Percentiles rank a stretch among this genome's conserved stretches.
Evolutionary conservation across 176 grass and related monocot species (phyloP).

Genomic region (Musa troglodytarum): DNA sequence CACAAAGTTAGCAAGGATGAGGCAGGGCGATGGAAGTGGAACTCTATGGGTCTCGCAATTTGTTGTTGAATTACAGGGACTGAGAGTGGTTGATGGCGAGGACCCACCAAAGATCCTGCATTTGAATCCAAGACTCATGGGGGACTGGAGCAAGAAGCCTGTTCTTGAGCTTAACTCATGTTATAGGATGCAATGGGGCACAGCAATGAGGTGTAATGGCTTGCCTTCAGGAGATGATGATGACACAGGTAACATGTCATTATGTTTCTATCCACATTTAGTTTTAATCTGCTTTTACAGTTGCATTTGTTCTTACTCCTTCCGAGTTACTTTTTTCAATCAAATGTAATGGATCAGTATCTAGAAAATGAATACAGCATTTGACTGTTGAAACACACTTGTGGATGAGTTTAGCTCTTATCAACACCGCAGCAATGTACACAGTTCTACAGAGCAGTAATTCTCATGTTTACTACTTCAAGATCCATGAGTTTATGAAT

Average conservation of each 20-base stretch:
- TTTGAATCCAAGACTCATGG: constrained; percentile 72
- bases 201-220: constrained; percentile 59
- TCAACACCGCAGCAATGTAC: not conserved
- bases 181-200: constrained; percentile 89
- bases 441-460: not conserved
- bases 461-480: not conserved
- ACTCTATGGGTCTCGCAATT: constrained; percentile 66
- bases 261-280: no score
- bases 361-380: no score
- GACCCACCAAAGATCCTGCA: constrained; percentile 81
- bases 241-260: constrained; percentile 40
- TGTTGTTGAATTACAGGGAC: constrained; percentile 79
- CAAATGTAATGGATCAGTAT: no score
- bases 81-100: constrained; percentile 70
- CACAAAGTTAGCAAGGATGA: constrained; percentile 40
- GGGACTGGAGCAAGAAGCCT: constrained; percentile 79
- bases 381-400: not conserved
- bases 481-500: no score
- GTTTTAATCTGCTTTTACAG: no score
- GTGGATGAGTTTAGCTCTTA: not conserved
- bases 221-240: constrained; percentile 41
- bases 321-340: no score
- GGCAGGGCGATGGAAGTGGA: constrained; percentile 33
- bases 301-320: no score
- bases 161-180: constrained; percentile 89